These are phyloP conservation scores for Calonectria pteridis DNA, from an alignment of 2,329 filamentous ascomycete species.

Conservation along the genomic window DNA sequence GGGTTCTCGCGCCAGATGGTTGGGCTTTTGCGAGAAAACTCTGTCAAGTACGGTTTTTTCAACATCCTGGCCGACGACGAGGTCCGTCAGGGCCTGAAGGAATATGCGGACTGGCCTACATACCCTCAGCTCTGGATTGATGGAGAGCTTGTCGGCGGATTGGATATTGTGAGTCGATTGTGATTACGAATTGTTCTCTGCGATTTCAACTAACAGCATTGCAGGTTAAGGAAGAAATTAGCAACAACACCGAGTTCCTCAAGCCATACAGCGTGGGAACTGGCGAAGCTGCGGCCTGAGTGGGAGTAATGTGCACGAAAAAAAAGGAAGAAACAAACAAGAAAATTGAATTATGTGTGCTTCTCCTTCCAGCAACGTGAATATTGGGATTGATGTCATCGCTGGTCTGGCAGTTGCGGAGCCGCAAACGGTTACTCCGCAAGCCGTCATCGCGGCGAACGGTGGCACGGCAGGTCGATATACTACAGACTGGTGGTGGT, in stretches of 20 bases:
- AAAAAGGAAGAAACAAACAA: background rate
- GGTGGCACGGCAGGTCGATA: background rate
- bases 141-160: conserved; percentile 89
- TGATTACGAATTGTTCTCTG: background rate
- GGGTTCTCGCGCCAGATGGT: conserved; percentile 95
- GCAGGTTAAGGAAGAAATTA: conserved; percentile 93
- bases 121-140: conserved; percentile 95
- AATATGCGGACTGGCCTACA: conserved; percentile 98
- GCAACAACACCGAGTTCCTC: conserved; percentile 86
- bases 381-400: conserved; percentile 11
- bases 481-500: background rate
- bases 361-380: conserved; percentile 17
- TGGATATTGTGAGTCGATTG: conserved; percentile 85
- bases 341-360: conserved; percentile 5
- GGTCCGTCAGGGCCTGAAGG: conserved; percentile 95
- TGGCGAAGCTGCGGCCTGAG: conserved; percentile 54
- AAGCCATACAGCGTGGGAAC: conserved; percentile 73
- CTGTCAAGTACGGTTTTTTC: conserved; percentile 98
- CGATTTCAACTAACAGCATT: conserved; percentile 35
- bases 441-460: background rate
- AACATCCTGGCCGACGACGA: conserved; percentile 98
- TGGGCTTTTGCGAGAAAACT: conserved; percentile 85
- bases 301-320: conserved; percentile 26
- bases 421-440: background rate
- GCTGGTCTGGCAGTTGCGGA: background rate